Conservation (phyloP, 2,329 filamentous ascomycete species). For the Arthrobotrys sphaeroides region DNA sequence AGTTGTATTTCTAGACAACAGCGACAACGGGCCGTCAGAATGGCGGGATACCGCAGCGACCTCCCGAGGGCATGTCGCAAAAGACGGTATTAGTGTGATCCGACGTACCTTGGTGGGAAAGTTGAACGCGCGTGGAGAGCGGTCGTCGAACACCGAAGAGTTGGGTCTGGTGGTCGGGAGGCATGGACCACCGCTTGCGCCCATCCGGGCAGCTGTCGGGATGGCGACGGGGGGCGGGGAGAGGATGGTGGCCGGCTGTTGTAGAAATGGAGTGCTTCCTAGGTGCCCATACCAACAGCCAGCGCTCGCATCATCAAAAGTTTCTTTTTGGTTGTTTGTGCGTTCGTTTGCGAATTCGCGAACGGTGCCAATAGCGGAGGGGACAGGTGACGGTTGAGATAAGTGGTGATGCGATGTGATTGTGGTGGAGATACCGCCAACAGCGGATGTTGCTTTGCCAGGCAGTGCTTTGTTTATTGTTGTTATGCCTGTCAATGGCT, state of each 20-base stretch:
- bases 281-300: conserved; percentile 53
- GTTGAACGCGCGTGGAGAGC: conserved; percentile 48
- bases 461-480: conserved; percentile 15
- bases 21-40: neutral
- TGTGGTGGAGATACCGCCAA: neutral
- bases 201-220: conserved; percentile 26
- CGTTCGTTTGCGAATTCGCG: too few relatives aligned
- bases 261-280: conserved; percentile 38
- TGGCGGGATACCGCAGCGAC: neutral
- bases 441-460: neutral
- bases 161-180: conserved; percentile 47
- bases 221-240: neutral
- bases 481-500: neutral
- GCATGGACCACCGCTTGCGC: conserved; percentile 40
- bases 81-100: neutral
- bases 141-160: conserved; percentile 49
- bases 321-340: neutral
- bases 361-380: neutral
- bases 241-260: conserved; percentile 16
- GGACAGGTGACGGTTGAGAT: neutral
- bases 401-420: neutral
- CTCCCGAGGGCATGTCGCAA: neutral
- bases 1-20: conserved; percentile 40
- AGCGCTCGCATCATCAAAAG: conserved; percentile 39
- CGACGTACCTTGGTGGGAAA: conserved; percentile 36